phyloP scores from a whole-genome alignment of 1,139 yeast genomes.

The Zhuliangozyma blackwelliae region DNA sequence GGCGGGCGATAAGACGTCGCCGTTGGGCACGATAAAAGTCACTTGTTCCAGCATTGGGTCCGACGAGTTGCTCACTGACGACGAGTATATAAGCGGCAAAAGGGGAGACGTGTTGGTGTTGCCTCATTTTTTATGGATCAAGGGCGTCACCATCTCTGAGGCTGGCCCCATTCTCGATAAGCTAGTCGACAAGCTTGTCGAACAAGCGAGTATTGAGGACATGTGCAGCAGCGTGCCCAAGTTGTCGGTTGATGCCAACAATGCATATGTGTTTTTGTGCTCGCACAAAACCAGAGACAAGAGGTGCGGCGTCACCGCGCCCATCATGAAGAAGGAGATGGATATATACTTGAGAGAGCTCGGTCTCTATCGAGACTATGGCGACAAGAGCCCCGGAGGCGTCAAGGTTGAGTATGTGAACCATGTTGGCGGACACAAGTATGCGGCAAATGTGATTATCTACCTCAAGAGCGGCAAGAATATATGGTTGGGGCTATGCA shows the following conservation, averaged over 20 bases:
- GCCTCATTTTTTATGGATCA: slow-evolving; percentile 78
- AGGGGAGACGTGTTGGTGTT: slow-evolving; percentile 60
- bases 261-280: slow-evolving; percentile 69
- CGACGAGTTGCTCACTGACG: slow-evolving; percentile 31
- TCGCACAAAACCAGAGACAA: slow-evolving; percentile 91
- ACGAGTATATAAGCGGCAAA: slow-evolving; percentile 35
- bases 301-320: slow-evolving; percentile 91
- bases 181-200: slow-evolving; percentile 41
- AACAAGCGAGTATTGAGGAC: slow-evolving; percentile 5
- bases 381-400: slow-evolving; percentile 73
- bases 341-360: slow-evolving; percentile 67
- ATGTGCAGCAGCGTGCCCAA: slow-evolving; percentile 5
- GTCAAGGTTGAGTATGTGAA: slow-evolving; percentile 65
- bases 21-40: slow-evolving; percentile 38
- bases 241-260: slow-evolving; percentile 29
- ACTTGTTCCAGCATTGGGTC: slow-evolving; percentile 49
- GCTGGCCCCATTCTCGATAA: slow-evolving; percentile 43
- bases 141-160: slow-evolving; percentile 42
- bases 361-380: slow-evolving; percentile 67
- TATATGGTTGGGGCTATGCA: slow-evolving; percentile 84
- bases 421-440: slow-evolving; percentile 96
- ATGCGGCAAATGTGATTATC: slow-evolving; percentile 80
- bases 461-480: slow-evolving; percentile 67
- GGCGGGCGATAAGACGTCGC: slow-evolving; percentile 28
- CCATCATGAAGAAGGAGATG: slow-evolving; percentile 78